Base-by-base conservation (phyloP, 257 asterid genomes). In the Salvia miltiorrhiza region DNA sequence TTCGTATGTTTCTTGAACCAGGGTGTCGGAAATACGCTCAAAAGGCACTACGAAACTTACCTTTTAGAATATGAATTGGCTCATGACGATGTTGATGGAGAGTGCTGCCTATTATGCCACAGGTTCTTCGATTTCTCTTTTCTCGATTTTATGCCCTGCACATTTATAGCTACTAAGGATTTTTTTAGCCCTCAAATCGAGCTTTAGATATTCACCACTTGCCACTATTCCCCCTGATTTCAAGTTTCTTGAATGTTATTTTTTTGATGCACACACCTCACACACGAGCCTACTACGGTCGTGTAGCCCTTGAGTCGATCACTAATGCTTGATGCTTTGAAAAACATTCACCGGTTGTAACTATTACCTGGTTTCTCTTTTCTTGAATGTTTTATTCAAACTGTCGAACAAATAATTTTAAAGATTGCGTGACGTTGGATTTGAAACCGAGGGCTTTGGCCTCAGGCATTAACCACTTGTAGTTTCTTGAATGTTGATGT, bases 21-120 rank as follows among this genome's bases (percentile, higher is more conserved):
- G 99, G 99, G 99, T 43, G 99, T 91, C 58, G 99, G 99, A 63
- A 94, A 94, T 77, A 94, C 99, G 2, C 93, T 94, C 30, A 94
- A 94, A 78, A 82, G 99, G 74, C 99, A 94, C 79, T 94, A 94
- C 9, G 99, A 94, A 72, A 91, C 99, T 3, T 94, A 94, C 79
- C 97, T 94, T 39, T 78, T 94, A 83, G 99, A 94, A 77, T 91
- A 94, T 37, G 99, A 94, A 85, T 77, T 94, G 81, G 99, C 99
- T 49, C 99, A 94, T 44, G 99, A 94, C 44, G 99, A 94, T 23
- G 99, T 94, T 33, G 99, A 91, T 76, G 99, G 99, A 67, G 99
- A 94, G 82, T 94, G 97, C 82, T 94, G 99, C 80, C 85, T 94
- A 68, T 76, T 94, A 76, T 94, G 99, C 79, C 97, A 78, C 92